Conservation (phyloP, 106 monocot genomes). For the Dendrobium catenatum region DNA sequence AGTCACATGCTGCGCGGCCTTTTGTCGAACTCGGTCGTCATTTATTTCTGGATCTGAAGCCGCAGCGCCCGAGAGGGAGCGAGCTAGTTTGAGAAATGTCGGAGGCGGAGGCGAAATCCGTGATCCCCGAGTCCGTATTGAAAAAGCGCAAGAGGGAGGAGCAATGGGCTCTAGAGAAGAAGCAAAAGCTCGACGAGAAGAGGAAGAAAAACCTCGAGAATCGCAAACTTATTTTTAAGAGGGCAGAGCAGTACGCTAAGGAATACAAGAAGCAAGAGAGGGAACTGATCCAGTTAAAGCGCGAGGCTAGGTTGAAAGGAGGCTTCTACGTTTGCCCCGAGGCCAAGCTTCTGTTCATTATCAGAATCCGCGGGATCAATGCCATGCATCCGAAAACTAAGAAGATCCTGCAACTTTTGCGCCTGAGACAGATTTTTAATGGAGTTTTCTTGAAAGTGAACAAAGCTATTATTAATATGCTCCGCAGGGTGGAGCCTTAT, state of each 20-base stretch:
- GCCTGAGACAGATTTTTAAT: constrained; percentile 45
- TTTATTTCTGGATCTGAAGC: no score
- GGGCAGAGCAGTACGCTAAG: constrained; percentile 51
- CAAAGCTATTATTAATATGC: constrained; percentile 23
- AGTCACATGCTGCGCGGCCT: no score
- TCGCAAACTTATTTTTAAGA: constrained; percentile 45
- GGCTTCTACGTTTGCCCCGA: constrained; percentile 58
- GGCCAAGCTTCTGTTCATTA: constrained; percentile 49
- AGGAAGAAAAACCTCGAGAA: constrained; percentile 44
- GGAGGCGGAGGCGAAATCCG: constrained; percentile 17
- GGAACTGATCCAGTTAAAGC: constrained; percentile 44
- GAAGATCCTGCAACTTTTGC: constrained; percentile 39
- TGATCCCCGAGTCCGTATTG: constrained; percentile 61
- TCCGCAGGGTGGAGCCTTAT: constrained; percentile 37
- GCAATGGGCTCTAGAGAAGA: constrained; percentile 54
- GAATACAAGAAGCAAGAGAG: constrained; percentile 57
- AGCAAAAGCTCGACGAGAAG: constrained; percentile 26
- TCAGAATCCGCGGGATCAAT: constrained; percentile 51
- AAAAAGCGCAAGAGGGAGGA: constrained; percentile 73
- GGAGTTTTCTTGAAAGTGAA: constrained; percentile 29
- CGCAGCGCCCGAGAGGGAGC: no score
- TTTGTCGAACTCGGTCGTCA: no score
- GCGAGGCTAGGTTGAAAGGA: constrained; percentile 60
- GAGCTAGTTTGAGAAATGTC: constrained; percentile 16
- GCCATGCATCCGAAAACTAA: constrained; percentile 38